Base-by-base conservation (phyloP, 1,139 yeast species). In the Diutina siamensis region DNA sequence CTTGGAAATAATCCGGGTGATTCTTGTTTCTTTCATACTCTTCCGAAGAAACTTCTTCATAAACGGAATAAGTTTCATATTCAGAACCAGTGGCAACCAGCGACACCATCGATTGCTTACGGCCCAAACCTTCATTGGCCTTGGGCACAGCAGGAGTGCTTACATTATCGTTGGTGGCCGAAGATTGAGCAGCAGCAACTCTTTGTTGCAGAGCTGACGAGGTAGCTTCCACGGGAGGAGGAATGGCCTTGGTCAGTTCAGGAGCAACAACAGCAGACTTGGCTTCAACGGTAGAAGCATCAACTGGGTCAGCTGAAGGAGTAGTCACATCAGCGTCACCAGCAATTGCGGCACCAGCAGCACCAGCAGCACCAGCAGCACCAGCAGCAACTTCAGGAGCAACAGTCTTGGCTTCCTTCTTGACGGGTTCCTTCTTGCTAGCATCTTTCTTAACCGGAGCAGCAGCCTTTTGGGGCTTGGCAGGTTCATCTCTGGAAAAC, bases 1-100 rank as follows among this genome's bases (percentile, higher is more conserved):
- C 62, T 53, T 72, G 74, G 57, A 75, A 59, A 57, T 76, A 76
- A 54, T 74, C 59, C 22, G 80, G 78, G 56, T 76, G 66, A 49
- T 59, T 59, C 52, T 62, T 64, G 61, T 76, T 56, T 12, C 60
- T 61, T 47, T 68, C 70, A 54, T 52, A 76, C 51, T 76, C 81
- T 17, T 50, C 57, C 48, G 74, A 76, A 40, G 71, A 64, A 20
- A 76, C 72, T 45, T 77, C 75, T 56, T 74, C 79, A 52, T 74
- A 72, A 12, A 74, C 66, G 5, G 76, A 68, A 51, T 61, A 63
- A 35, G 64, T 58, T 45, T 66, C 72, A 50, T 54, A 63, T 4
- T 56, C 51, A 5, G 53, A 47, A 15, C 51, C 48, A 7, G 58
- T 55, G 17, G 28, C 28, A 7, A 18, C 20, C 32, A n/a, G 28